Conservation (phyloP, 2,329 filamentous ascomycete genomes). For the Colletotrichum camelliae region DNA sequence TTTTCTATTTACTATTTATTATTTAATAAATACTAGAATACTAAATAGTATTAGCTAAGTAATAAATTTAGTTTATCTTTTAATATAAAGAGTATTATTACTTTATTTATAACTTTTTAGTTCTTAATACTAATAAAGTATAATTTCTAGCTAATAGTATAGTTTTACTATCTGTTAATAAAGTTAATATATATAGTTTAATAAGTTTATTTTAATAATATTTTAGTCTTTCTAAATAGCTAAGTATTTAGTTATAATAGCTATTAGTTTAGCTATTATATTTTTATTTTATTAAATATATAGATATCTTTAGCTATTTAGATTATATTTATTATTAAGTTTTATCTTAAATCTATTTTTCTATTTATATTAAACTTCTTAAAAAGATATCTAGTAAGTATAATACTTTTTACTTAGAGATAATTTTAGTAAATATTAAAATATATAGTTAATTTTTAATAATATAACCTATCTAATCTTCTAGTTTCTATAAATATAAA, state of each 20-base stretch:
- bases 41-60: not conserved
- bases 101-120: not conserved
- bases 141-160: not conserved
- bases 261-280: not conserved
- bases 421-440: not conserved
- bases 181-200: not conserved
- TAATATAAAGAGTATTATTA: too few relatives aligned
- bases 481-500: too few relatives aligned
- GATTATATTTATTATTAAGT: not conserved
- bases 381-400: accelerated
- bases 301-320: accelerated
- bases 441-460: too few relatives aligned
- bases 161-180: not conserved
- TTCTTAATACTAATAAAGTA: not conserved
- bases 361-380: accelerated
- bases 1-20: not conserved
- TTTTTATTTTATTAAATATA: not conserved
- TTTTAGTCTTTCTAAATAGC: not conserved
- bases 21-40: not conserved
- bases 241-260: too few relatives aligned
- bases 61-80: too few relatives aligned
- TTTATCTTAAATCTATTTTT: not conserved
- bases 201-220: not conserved
- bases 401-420: accelerated
- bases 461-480: too few relatives aligned